Percentiles rank a stretch among this genome's conserved stretches.
phyloP scores from a whole-genome alignment of 2,329 filamentous ascomycete species.

The Sclerotinia trifoliorum region DNA sequence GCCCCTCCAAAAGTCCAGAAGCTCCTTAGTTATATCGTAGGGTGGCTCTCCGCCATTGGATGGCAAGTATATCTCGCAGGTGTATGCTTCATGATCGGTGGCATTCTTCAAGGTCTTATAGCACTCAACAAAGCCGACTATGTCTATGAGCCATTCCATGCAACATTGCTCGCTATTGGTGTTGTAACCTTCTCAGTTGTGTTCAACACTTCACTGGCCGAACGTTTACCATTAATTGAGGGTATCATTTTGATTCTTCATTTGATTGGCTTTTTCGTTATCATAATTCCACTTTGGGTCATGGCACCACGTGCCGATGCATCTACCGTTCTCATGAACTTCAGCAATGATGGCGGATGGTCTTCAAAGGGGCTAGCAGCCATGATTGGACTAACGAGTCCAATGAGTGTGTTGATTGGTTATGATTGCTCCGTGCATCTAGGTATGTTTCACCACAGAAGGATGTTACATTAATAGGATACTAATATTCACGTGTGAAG shows the following conservation, averaged over 20 bases:
- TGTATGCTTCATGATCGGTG: constrained; percentile 43
- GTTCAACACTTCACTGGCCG: constrained; percentile 46
- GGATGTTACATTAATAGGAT: neutral
- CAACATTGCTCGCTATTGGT: constrained; percentile 46
- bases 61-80: constrained; percentile 48
- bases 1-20: constrained; percentile 49
- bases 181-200: constrained; percentile 44
- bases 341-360: constrained; percentile 40
- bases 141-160: constrained; percentile 43
- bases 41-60: constrained; percentile 47
- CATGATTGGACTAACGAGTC: constrained; percentile 43
- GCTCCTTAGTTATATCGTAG: constrained; percentile 52
- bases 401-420: constrained; percentile 36
- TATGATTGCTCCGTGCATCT: constrained; percentile 41
- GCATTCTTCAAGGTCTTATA: constrained; percentile 46
- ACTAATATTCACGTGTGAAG: constrained; percentile 5
- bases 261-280: constrained; percentile 46
- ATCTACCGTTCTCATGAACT: constrained; percentile 37
- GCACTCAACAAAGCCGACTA: constrained; percentile 42
- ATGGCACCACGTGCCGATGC: constrained; percentile 29
- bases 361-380: constrained; percentile 38
- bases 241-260: constrained; percentile 47
- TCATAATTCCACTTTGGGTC: constrained; percentile 44
- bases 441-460: constrained; percentile 28
- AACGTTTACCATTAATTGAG: constrained; percentile 45